phyloP scores from a whole-genome alignment of 2,329 filamentous ascomycete genomes.

The Trichoderma sp. region DNA sequence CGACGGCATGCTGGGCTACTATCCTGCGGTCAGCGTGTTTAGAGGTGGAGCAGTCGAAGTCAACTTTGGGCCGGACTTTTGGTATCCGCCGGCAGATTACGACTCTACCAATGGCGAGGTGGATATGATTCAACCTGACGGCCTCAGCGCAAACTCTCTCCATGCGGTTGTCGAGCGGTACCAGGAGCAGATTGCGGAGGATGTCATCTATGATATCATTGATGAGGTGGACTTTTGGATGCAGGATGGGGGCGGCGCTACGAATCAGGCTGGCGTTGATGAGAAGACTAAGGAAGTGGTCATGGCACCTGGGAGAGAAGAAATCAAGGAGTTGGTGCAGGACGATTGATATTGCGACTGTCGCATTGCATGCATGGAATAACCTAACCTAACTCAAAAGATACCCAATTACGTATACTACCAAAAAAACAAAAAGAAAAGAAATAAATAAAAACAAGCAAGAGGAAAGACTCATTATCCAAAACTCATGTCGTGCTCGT shows the following conservation, averaged over 20 bases:
- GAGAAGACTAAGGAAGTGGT: slow-evolving; percentile 47
- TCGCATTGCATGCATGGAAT: neutral
- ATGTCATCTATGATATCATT: slow-evolving; percentile 87
- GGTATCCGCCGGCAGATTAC: slow-evolving; percentile 73
- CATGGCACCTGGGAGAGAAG: slow-evolving; percentile 50
- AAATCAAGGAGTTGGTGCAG: slow-evolving; percentile 67
- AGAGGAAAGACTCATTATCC: neutral
- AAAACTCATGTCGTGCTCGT: neutral
- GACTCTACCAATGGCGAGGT: slow-evolving; percentile 48
- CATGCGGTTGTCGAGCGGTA: slow-evolving; percentile 76
- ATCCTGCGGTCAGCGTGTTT: slow-evolving; percentile 90
- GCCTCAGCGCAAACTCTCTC: slow-evolving; percentile 38
- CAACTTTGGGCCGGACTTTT: slow-evolving; percentile 94
- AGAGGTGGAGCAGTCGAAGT: slow-evolving; percentile 87
- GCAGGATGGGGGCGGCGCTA: slow-evolving; percentile 61
- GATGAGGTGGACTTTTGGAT: slow-evolving; percentile 93
- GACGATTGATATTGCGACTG: slow-evolving; percentile 48
- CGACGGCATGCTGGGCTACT: slow-evolving; percentile 94
- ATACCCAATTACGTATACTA: slow-evolving; percentile 11
- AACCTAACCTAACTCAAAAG: neutral
- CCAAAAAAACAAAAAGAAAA: neutral
- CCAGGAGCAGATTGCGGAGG: slow-evolving; percentile 91
- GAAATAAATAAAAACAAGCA: neutral
- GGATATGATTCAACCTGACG: slow-evolving; percentile 44
- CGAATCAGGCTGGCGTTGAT: slow-evolving; percentile 48